Evolutionary conservation across 2,329 filamentous ascomycete genomes (phyloP).

Genomic region (Elsinoe arachidis): DNA sequence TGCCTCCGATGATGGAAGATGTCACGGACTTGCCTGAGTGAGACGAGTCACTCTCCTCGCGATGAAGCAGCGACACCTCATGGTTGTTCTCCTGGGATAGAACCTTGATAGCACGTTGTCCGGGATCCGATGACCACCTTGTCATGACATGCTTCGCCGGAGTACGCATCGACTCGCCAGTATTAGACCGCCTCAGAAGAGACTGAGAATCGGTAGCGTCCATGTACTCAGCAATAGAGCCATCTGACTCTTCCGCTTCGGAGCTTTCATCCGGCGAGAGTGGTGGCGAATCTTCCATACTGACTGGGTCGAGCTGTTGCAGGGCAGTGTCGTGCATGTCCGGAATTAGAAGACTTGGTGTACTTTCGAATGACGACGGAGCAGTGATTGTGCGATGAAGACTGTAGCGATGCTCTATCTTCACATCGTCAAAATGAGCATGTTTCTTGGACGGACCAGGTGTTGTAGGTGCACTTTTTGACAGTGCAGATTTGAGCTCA

Average conservation of each 20-base stretch:
- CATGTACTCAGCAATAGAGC: neutral
- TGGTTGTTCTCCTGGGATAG: neutral
- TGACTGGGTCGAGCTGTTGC: neutral
- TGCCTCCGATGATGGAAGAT: neutral
- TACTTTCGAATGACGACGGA: conserved; percentile 7
- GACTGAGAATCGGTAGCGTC: neutral
- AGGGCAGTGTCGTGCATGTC: neutral
- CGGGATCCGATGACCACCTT: neutral
- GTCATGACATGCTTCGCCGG: neutral
- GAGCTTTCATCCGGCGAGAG: neutral
- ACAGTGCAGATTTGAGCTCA: conserved; percentile 7
- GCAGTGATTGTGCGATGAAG: conserved; percentile 10
- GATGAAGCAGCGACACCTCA: neutral
- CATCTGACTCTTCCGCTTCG: neutral
- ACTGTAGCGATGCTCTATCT: conserved; percentile 7
- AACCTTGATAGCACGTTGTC: neutral
- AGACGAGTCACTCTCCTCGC: neutral
- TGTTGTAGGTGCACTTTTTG: conserved; percentile 11
- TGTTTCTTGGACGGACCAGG: conserved; percentile 10
- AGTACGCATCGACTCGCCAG: neutral
- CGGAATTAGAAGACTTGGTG: neutral
- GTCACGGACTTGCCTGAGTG: neutral
- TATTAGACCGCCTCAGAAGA: neutral
- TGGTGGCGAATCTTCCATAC: neutral
- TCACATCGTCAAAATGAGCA: conserved; percentile 10